These are phyloP conservation scores for Phytophthora sansomeana DNA, from an alignment of 352 stramenopile genomes.

Conservation along the genomic window DNA sequence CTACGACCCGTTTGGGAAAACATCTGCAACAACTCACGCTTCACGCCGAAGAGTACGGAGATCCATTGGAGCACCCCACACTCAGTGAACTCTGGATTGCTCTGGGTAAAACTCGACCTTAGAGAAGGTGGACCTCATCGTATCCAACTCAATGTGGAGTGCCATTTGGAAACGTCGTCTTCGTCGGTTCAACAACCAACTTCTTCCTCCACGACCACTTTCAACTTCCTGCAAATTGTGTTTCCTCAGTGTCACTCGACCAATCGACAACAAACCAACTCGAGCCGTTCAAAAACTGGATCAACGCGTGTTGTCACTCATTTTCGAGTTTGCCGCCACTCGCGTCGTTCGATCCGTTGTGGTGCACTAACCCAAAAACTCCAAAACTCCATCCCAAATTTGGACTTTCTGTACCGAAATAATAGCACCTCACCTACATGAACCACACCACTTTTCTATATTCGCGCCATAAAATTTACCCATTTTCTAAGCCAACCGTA, in stretches of 20 bases:
- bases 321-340: slow-evolving; percentile 20
- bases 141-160: slow-evolving; percentile 8
- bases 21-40: slow-evolving; percentile 17
- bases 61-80: slow-evolving; percentile 18
- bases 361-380: not conserved
- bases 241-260: slow-evolving; percentile 7
- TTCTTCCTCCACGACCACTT: slow-evolving; percentile 12
- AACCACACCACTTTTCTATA: not conserved
- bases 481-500: not conserved
- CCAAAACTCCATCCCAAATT: not conserved
- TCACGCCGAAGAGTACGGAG: slow-evolving; percentile 16
- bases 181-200: slow-evolving; percentile 17
- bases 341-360: slow-evolving; percentile 8
- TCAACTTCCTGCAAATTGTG: slow-evolving; percentile 2
- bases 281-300: slow-evolving; percentile 2
- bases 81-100: slow-evolving; percentile 16
- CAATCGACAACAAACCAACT: not conserved
- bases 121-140: slow-evolving; percentile 17
- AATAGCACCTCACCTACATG: not conserved
- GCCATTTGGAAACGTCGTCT: slow-evolving; percentile 20
- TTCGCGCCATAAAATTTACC: not conserved
- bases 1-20: slow-evolving; percentile 14
- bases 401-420: not conserved
- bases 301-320: slow-evolving; percentile 7
- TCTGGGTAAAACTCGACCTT: slow-evolving; percentile 14